Evolutionary conservation across 148 eudicot species (phyloP).

Genomic region (Polygonum maritimum): DNA sequence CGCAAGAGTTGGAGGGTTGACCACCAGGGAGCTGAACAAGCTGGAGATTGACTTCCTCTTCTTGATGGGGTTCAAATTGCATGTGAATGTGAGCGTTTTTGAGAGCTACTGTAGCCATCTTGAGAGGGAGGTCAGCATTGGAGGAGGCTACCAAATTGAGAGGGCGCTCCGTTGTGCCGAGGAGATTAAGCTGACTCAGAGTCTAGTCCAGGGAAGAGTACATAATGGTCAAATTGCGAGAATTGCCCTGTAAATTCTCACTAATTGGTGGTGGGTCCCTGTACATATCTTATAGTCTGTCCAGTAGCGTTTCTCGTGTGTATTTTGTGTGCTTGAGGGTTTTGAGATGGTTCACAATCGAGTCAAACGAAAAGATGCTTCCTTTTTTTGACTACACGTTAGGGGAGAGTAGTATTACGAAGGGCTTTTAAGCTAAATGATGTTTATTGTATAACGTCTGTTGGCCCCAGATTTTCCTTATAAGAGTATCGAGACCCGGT

Average conservation of each 20-base stretch:
- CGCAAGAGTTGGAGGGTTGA: slow-evolving; percentile 87
- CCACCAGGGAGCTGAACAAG: slow-evolving; percentile 72
- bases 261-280: not conserved
- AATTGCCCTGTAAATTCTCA: slow-evolving; percentile 30
- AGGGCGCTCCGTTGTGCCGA: slow-evolving; percentile 84
- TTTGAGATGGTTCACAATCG: too few relatives aligned
- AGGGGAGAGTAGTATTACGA: too few relatives aligned
- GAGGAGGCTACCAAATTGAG: slow-evolving; percentile 93
- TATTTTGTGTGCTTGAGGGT: too few relatives aligned
- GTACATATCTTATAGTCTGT: too few relatives aligned
- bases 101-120: slow-evolving; percentile 89
- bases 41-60: slow-evolving; percentile 79
- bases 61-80: slow-evolving; percentile 72
- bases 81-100: slow-evolving; percentile 92
- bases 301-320: too few relatives aligned
- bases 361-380: too few relatives aligned
- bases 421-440: too few relatives aligned
- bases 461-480: too few relatives aligned
- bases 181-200: slow-evolving; percentile 64
- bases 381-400: too few relatives aligned
- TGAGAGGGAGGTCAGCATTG: slow-evolving; percentile 91
- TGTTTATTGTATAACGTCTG: too few relatives aligned
- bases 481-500: too few relatives aligned
- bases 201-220: slow-evolving; percentile 21
- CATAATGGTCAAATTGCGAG: slow-evolving; percentile 35